Evolutionary conservation across 2,329 filamentous ascomycete genomes (phyloP).

Genomic region (Epichloe glyceriae): DNA sequence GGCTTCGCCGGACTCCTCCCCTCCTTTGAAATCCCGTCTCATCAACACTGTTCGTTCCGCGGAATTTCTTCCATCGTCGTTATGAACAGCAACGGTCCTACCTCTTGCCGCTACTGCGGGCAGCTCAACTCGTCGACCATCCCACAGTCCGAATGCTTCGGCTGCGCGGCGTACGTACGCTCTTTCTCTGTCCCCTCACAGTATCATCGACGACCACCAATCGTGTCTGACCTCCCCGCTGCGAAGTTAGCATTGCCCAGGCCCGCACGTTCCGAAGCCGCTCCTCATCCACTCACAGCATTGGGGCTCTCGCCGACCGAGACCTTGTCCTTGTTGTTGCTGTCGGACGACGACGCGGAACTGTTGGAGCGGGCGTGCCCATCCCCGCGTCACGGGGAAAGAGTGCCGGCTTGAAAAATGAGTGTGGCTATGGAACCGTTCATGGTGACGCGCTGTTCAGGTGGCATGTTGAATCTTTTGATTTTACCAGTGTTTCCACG

Average conservation of each 20-base stretch:
- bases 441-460: background rate
- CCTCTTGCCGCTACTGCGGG: slow-evolving; percentile 10
- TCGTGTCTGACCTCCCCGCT: background rate
- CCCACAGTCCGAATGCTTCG: slow-evolving; percentile 10
- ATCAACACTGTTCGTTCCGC: no score
- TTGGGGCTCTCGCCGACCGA: background rate
- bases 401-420: background rate
- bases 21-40: rapidly evolving
- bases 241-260: background rate
- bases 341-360: background rate
- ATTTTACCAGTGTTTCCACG: background rate
- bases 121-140: slow-evolving; percentile 8
- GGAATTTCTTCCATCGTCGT: background rate
- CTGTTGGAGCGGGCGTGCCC: background rate
- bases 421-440: background rate
- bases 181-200: background rate
- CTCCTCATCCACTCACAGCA: background rate
- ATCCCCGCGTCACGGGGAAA: background rate
- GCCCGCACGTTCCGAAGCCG: background rate
- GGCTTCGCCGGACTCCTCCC: no score
- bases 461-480: background rate
- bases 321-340: background rate
- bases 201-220: background rate
- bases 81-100: background rate
- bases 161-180: slow-evolving; percentile 9